Evolutionary conservation across 2,329 filamentous ascomycete genomes (phyloP), one percentile per base, ranked within the genome.

Genomic region (Tolypocladium inflatum): DNA sequence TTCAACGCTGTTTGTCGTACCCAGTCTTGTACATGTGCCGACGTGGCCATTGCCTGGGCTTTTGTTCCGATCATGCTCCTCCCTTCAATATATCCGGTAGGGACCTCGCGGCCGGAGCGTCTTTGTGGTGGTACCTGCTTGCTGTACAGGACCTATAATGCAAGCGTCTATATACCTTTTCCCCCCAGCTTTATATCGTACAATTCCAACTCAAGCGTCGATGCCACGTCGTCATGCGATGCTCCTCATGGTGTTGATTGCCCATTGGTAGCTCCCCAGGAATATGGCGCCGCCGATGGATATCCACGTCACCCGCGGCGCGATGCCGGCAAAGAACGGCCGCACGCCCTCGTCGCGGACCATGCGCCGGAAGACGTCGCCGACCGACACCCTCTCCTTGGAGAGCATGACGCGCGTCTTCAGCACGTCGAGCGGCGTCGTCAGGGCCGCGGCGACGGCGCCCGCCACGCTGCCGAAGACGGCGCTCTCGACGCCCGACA

Each of bases 391-490:
- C 65, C 78, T 83, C 77, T 87, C 83, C 67, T 84, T 81, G 17
- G 89, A 88, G 64, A 99, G 78, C 94, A 99, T 99, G 74, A 97
- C 87, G 63, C 94, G 80, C 63, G 94, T 99, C 84, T 99, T 99
- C 64, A 99, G 79, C 61, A 99, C 94, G 74, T 99, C 94, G 62
- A 99, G 76, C 43, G 94, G 94, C 56, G 94, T 99, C 30, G 94
- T 99, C 59, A 93, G 70, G 0, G 84, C 93, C 0, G 94, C 94
- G 0, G 94, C 91, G 43, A 97, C 80, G 1, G 87, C 91, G 1
- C 94, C 94, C 0, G 91, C 86, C 41, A 91, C 68, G 65, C 88
- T 92, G 0, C 94, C 94, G 71, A 94, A 93, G 48, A 94, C 66
- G 0, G 88, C 94, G 64, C 90, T 94, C 75, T 96, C 91, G 2